These are phyloP conservation scores for Carallia brachiata DNA, from an alignment of 345 rosid genomes.

Conservation along the genomic window DNA sequence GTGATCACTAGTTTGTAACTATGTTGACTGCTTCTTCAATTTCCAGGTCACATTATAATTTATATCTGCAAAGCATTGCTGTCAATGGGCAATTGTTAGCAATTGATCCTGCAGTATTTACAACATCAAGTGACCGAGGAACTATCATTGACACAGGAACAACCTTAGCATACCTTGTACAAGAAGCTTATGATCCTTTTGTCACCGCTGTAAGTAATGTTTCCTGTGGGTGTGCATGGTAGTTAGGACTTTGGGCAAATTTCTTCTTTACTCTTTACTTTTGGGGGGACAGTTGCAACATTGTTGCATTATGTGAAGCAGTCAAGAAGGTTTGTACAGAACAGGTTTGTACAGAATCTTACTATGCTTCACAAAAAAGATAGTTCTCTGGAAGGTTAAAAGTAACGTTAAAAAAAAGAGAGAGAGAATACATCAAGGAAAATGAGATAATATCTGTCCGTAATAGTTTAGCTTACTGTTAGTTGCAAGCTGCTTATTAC, in stretches of 20 bases:
- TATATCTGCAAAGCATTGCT: conserved; percentile 85
- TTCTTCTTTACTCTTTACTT: too few species aligned
- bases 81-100: conserved; percentile 64
- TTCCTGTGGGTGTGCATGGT: not conserved
- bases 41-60: conserved; percentile 90
- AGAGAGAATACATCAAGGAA: not conserved
- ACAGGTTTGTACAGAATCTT: too few species aligned
- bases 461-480: not conserved
- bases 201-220: conserved; percentile 65
- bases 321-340: too few species aligned
- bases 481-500: conserved; percentile 2
- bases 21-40: conserved; percentile 22
- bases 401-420: not conserved
- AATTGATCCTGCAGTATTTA: conserved; percentile 67
- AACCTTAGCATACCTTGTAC: conserved; percentile 86
- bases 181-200: conserved; percentile 63
- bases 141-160: conserved; percentile 97
- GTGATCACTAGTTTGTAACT: not conserved
- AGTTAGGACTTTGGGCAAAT: too few species aligned
- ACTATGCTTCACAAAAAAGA: not conserved
- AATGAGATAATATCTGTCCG: not conserved
- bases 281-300: too few species aligned
- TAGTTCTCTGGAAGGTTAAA: not conserved
- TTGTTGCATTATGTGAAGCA: too few species aligned
- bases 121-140: conserved; percentile 69